Percentiles rank a stretch among this genome's conserved stretches.
phyloP scores from a whole-genome alignment of 805 yeast genomes.

The Metschnikowia continentalis region DNA sequence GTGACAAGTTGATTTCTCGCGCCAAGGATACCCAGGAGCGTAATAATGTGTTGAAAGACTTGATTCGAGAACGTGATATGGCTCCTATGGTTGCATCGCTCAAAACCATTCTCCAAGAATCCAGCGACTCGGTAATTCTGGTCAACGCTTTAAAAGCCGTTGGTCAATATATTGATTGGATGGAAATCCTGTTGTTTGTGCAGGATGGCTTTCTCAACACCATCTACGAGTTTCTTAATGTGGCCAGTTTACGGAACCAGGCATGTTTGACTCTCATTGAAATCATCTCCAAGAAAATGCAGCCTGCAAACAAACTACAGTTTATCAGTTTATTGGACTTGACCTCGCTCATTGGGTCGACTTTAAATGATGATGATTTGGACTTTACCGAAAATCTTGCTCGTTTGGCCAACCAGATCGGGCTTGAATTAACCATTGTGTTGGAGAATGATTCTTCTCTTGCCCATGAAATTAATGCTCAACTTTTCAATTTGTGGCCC shows the following conservation, averaged over 20 bases:
- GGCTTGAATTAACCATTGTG: slow-evolving; percentile 68
- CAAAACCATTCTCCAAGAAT: slow-evolving; percentile 49
- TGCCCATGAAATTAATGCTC: slow-evolving; percentile 34
- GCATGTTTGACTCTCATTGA: slow-evolving; percentile 60
- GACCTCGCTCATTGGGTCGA: slow-evolving; percentile 46
- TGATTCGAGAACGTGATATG: slow-evolving; percentile 76
- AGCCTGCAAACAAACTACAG: slow-evolving; percentile 64
- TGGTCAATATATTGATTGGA: slow-evolving; percentile 91
- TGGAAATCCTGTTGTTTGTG: slow-evolving; percentile 72
- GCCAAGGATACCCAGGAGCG: slow-evolving; percentile 58
- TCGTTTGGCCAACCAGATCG: slow-evolving; percentile 66
- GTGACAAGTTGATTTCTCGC: slow-evolving; percentile 80
- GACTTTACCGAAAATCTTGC: slow-evolving; percentile 78
- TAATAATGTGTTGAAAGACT: slow-evolving; percentile 74
- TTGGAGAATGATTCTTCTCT: slow-evolving; percentile 47
- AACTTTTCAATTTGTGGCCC: slow-evolving; percentile 64
- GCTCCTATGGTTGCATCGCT: slow-evolving; percentile 58
- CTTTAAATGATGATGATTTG: slow-evolving; percentile 44
- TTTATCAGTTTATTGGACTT: slow-evolving; percentile 66
- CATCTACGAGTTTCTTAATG: slow-evolving; percentile 56
- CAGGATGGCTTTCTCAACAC: slow-evolving; percentile 53
- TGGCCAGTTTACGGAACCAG: slow-evolving; percentile 46
- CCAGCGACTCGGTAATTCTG: slow-evolving; percentile 40
- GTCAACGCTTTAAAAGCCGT: slow-evolving; percentile 59
- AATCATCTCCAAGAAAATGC: slow-evolving; percentile 74